These are phyloP conservation scores for Saprolegnia parasitica DNA, from an alignment of 352 stramenopile genomes.

Conservation along the genomic window DNA sequence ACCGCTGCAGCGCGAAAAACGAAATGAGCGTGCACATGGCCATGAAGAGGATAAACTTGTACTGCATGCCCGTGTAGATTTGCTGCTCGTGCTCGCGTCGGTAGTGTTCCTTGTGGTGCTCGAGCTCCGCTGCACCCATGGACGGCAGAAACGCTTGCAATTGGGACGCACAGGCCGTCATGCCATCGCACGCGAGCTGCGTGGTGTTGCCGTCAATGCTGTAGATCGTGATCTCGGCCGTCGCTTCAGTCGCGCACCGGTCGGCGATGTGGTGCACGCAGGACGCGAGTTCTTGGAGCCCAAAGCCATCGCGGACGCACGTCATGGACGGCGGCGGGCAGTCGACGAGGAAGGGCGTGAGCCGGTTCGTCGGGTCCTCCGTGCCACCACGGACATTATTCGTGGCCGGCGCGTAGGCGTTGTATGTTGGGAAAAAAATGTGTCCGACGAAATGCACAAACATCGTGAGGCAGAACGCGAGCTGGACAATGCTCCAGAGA, in stretches of 20 bases:
- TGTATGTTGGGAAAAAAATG: constrained; percentile 2
- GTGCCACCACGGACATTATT: background rate
- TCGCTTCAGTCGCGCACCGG: background rate
- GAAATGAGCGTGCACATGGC: background rate
- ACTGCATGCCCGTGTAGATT: background rate
- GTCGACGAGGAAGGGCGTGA: constrained; percentile 3
- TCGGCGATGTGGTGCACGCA: constrained; percentile 11
- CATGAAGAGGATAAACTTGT: background rate
- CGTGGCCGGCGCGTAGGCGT: background rate
- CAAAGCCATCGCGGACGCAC: constrained; percentile 9
- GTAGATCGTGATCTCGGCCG: background rate
- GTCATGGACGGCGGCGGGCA: constrained; percentile 5
- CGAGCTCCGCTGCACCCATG: background rate
- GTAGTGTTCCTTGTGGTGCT: constrained; percentile 3
- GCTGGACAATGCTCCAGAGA: constrained; percentile 3
- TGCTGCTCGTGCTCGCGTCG: background rate
- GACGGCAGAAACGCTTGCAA: background rate
- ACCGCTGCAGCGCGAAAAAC: background rate
- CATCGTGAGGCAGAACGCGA: constrained; percentile 1
- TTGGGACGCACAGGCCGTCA: constrained; percentile 2
- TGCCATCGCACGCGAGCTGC: background rate
- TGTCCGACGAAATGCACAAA: constrained; percentile 8
- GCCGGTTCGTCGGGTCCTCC: background rate
- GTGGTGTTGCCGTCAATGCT: constrained; percentile 8
- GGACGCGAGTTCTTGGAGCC: background rate